Percentiles rank a stretch among this genome's conserved stretches.
Conservation (phyloP, 2,329 filamentous ascomycete genomes). For the Xylariaceae sp. region DNA sequence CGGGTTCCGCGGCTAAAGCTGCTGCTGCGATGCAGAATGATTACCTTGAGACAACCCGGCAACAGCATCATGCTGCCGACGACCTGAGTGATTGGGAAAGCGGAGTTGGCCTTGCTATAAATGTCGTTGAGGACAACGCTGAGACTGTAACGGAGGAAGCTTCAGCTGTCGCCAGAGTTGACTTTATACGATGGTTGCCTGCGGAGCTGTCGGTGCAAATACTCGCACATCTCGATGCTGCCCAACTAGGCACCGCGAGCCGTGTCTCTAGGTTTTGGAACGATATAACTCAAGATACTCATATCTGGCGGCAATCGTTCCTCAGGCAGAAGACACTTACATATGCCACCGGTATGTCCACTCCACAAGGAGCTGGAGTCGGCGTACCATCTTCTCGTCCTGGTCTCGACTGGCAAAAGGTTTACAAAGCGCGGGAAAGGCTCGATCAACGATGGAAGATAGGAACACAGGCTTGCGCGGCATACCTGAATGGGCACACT, state of each 20-base stretch:
- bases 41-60: conserved; percentile 34
- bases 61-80: conserved; percentile 42
- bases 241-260: conserved; percentile 44
- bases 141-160: conserved; percentile 34
- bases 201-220: conserved; percentile 56
- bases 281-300: conserved; percentile 44
- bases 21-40: conserved; percentile 57
- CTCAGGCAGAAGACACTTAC: conserved; percentile 55
- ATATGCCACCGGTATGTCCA: conserved; percentile 51
- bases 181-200: conserved; percentile 54
- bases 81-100: conserved; percentile 58
- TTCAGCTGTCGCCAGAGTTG: conserved; percentile 40
- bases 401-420: conserved; percentile 75
- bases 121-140: conserved; percentile 30
- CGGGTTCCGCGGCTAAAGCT: conserved; percentile 57
- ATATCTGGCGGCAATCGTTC: conserved; percentile 61
- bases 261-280: conserved; percentile 50
- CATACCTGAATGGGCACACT: conserved; percentile 87
- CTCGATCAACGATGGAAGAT: conserved; percentile 76
- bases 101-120: conserved; percentile 55
- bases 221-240: conserved; percentile 50
- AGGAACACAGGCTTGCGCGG: conserved; percentile 64
- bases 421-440: conserved; percentile 71
- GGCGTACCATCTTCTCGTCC: conserved; percentile 52
- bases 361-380: conserved; percentile 50